These are phyloP conservation scores for Thielaviopsis euricoi DNA, from an alignment of 2,329 filamentous ascomycete genomes.

Conservation along the genomic window DNA sequence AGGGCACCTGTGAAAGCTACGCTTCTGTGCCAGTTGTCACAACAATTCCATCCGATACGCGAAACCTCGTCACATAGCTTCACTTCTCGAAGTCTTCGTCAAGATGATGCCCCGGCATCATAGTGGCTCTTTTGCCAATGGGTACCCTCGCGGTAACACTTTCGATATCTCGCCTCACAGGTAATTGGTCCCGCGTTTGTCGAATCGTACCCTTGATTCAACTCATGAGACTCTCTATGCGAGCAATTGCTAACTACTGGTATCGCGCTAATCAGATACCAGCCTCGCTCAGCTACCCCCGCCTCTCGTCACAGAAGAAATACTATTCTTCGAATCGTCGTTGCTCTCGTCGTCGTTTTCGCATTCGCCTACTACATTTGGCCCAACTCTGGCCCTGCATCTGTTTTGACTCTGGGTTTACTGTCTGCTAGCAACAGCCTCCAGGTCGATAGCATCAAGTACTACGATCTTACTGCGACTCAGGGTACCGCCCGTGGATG, in stretches of 20 bases:
- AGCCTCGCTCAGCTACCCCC: conserved; percentile 60
- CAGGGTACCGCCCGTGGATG: conserved; percentile 84
- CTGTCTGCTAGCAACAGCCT: conserved; percentile 51
- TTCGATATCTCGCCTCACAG: conserved; percentile 84
- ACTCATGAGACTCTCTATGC: neutral
- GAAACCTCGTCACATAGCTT: neutral
- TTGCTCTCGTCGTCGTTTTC: conserved; percentile 39
- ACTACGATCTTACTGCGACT: conserved; percentile 87
- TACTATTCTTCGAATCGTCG: conserved; percentile 51
- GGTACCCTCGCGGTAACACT: conserved; percentile 59
- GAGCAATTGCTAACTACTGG: conserved; percentile 11
- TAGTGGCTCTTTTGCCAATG: conserved; percentile 60
- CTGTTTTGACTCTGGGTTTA: conserved; percentile 51
- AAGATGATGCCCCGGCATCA: conserved; percentile 80
- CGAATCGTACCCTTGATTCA: neutral
- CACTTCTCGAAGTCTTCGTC: conserved; percentile 17
- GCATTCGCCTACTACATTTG: conserved; percentile 63
- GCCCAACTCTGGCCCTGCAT: conserved; percentile 40
- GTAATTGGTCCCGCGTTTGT: conserved; percentile 27
- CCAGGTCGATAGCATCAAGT: conserved; percentile 85
- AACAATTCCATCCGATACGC: neutral
- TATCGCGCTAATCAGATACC: conserved; percentile 45
- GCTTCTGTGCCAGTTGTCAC: neutral
- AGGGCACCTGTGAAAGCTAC: neutral
- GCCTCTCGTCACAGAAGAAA: conserved; percentile 57